Percentiles rank a stretch among this genome's conserved stretches.
These are phyloP conservation scores for Durotheca rogersii DNA, from an alignment of 495 filamentous ascomycete species.

Conservation along the genomic window DNA sequence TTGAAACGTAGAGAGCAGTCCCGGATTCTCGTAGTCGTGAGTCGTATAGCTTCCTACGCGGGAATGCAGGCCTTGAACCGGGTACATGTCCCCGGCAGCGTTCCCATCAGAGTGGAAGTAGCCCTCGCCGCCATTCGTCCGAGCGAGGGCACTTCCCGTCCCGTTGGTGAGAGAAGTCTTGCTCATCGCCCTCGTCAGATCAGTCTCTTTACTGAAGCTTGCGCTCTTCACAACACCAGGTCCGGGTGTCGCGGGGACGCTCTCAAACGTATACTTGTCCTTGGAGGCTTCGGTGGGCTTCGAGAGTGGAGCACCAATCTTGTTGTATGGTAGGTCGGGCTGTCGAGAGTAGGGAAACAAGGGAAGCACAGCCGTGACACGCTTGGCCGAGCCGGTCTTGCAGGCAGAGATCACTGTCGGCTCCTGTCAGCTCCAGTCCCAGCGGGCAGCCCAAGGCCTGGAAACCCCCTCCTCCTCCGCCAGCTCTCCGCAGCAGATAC, in stretches of 20 bases:
- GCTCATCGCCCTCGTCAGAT: slow-evolving; percentile 34
- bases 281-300: slow-evolving; percentile 58
- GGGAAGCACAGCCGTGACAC: slow-evolving; percentile 90
- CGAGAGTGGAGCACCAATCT: slow-evolving; percentile 81
- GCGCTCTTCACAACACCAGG: slow-evolving; percentile 63
- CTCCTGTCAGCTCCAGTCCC: slow-evolving; percentile 10
- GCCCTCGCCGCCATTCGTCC: slow-evolving; percentile 42
- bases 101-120: slow-evolving; percentile 37
- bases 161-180: slow-evolving; percentile 51
- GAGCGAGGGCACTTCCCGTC: slow-evolving; percentile 38
- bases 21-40: slow-evolving; percentile 59
- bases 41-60: slow-evolving; percentile 48
- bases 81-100: slow-evolving; percentile 43
- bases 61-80: slow-evolving; percentile 22
- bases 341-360: slow-evolving; percentile 96
- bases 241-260: slow-evolving; percentile 79
- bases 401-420: slow-evolving; percentile 77
- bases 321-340: slow-evolving; percentile 94
- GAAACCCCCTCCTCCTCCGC: background rate
- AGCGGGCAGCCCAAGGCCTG: background rate
- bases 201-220: slow-evolving; percentile 48
- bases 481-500: slow-evolving; percentile 21
- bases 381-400: slow-evolving; percentile 89
- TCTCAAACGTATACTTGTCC: slow-evolving; percentile 88
- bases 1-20: slow-evolving; percentile 63